Percentiles rank a stretch among this genome's conserved stretches.
These are phyloP conservation scores for Camellia granthamiana DNA, from an alignment of 148 eudicot genomes.

Conservation along the genomic window DNA sequence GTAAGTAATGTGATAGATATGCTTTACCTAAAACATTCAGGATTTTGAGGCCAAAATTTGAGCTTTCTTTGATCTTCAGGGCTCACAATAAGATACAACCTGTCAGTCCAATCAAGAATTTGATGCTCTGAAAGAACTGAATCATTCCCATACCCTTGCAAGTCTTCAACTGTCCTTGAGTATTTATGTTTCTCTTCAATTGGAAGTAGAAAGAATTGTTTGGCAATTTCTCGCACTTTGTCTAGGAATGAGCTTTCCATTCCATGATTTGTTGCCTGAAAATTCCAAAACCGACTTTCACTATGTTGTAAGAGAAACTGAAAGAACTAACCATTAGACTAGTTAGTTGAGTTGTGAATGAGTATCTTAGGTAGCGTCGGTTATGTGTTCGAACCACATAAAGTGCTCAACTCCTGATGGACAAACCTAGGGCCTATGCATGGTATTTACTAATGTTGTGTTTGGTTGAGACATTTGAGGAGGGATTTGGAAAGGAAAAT, in stretches of 20 bases:
- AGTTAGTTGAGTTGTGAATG: too few species aligned
- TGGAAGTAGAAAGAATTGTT: slow-evolving; percentile 52
- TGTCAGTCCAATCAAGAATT: slow-evolving; percentile 61
- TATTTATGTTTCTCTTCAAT: slow-evolving; percentile 49
- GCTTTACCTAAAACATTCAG: slow-evolving; percentile 43
- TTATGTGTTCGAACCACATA: too few species aligned
- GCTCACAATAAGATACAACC: slow-evolving; percentile 42
- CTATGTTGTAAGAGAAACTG: not conserved
- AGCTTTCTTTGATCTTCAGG: slow-evolving; percentile 45
- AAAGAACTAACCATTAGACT: too few species aligned
- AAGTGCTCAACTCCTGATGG: too few species aligned
- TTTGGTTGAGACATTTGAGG: too few species aligned
- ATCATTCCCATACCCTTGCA: slow-evolving; percentile 66
- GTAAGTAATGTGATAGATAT: not conserved
- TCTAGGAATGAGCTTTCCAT: slow-evolving; percentile 45
- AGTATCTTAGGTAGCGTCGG: too few species aligned
- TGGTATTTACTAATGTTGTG: too few species aligned
- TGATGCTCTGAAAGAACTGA: slow-evolving; percentile 37
- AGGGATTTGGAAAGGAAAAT: too few species aligned
- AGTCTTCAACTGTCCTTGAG: slow-evolving; percentile 29
- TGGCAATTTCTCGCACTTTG: slow-evolving; percentile 40
- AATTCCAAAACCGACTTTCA: not conserved
- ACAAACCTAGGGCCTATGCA: too few species aligned
- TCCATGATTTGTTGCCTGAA: slow-evolving; percentile 62
- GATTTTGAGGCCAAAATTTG: slow-evolving; percentile 61